Evolutionary conservation across 179 eudicot species (phyloP).

Genomic region (Drosera spatulata): DNA sequence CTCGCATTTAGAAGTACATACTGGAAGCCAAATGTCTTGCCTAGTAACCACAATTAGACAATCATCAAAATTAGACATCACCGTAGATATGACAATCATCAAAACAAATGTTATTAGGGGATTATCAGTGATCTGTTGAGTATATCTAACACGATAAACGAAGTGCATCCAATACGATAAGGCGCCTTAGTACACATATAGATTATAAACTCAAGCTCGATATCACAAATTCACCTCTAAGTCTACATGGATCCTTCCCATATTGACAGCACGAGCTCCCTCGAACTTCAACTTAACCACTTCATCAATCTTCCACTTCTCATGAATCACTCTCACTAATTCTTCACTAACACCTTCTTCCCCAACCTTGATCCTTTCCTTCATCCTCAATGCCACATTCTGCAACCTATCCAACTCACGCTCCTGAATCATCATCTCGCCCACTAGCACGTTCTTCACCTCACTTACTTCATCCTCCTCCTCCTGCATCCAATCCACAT

Average conservation of each 20-base stretch:
- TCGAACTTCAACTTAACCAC: slow-evolving; percentile 81
- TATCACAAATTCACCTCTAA: slow-evolving; percentile 55
- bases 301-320: slow-evolving; percentile 78
- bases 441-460: slow-evolving; percentile 41
- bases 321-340: slow-evolving; percentile 61
- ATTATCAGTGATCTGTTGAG: no score
- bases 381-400: slow-evolving; percentile 83
- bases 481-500: slow-evolving; percentile 49
- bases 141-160: no score
- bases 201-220: not conserved
- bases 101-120: no score
- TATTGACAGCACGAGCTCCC: slow-evolving; percentile 53
- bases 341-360: slow-evolving; percentile 66
- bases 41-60: no score
- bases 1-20: no score
- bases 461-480: slow-evolving; percentile 12
- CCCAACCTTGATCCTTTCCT: slow-evolving; percentile 77
- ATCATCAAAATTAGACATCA: no score
- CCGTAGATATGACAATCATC: no score
- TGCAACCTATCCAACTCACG: slow-evolving; percentile 70
- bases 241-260: slow-evolving; percentile 75
- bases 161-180: no score
- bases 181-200: no score
- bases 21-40: no score
- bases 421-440: slow-evolving; percentile 68